Conservation (phyloP, 805 yeast species). For the Ogataea saltuana region DNA sequence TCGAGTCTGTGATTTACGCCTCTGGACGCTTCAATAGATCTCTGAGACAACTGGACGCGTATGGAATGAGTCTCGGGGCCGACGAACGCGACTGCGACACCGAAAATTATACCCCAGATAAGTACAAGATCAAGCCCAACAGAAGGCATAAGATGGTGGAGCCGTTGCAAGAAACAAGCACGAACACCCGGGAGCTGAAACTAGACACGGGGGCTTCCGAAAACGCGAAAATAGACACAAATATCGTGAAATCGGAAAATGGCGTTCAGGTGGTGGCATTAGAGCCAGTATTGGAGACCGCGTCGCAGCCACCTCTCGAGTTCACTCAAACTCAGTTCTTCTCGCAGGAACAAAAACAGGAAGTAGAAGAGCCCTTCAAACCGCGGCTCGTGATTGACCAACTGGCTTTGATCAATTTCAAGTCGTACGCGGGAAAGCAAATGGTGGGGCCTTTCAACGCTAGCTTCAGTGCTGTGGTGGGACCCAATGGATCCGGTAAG, state of each 20-base stretch:
- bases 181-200: not conserved
- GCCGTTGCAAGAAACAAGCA: conserved; percentile 5
- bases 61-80: conserved; percentile 4
- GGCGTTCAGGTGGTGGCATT: conserved; percentile 15
- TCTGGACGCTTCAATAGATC: not conserved
- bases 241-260: conserved; percentile 2
- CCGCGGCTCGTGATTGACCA: conserved; percentile 72
- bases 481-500: conserved; percentile 98
- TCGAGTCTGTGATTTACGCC: not conserved
- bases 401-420: conserved; percentile 79
- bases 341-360: conserved; percentile 14
- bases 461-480: conserved; percentile 95
- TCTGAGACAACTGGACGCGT: conserved; percentile 1
- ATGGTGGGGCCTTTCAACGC: conserved; percentile 92
- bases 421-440: conserved; percentile 93
- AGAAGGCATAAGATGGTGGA: conserved; percentile 4
- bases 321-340: conserved; percentile 11
- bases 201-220: not conserved
- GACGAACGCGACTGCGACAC: conserved; percentile 6
- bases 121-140: not conserved
- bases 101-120: conserved; percentile 5
- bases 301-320: not conserved
- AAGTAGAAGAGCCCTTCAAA: conserved; percentile 18
- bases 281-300: conserved; percentile 9
- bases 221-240: not conserved